Evolutionary conservation across 768 basidiomycete species (phyloP).

Genomic region (Leucogyrophana mollusca): DNA sequence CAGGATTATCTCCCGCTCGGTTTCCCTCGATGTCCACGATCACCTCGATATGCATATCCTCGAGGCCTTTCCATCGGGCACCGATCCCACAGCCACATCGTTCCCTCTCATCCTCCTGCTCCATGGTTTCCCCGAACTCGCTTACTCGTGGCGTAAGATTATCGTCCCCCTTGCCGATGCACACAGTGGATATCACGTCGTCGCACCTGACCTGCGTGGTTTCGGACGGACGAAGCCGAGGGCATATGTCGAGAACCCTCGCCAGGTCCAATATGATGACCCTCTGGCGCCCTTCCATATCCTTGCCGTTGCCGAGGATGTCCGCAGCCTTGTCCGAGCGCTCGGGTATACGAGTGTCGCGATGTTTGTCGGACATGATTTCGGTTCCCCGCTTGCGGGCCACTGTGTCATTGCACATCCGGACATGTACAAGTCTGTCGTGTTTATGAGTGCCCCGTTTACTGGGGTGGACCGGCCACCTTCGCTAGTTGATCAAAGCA

Average conservation of each 20-base stretch:
- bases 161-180: slow-evolving; percentile 46
- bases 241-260: slow-evolving; percentile 4
- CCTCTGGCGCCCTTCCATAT: slow-evolving; percentile 49
- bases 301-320: slow-evolving; percentile 50
- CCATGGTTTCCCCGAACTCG: slow-evolving; percentile 67
- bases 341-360: slow-evolving; percentile 47
- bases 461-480: slow-evolving; percentile 39
- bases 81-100: slow-evolving; percentile 13
- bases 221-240: slow-evolving; percentile 42
- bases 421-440: slow-evolving; percentile 53
- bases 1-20: slow-evolving; percentile 35
- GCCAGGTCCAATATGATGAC: slow-evolving; percentile 41
- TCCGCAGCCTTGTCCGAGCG: slow-evolving; percentile 48
- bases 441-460: slow-evolving; percentile 62
- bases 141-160: slow-evolving; percentile 64
- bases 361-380: slow-evolving; percentile 62
- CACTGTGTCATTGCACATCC: slow-evolving; percentile 53
- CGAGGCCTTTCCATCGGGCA: slow-evolving; percentile 38
- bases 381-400: slow-evolving; percentile 53
- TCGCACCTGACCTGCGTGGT: slow-evolving; percentile 63
- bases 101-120: slow-evolving; percentile 54
- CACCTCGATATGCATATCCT: slow-evolving; percentile 42
- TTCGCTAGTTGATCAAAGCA: slow-evolving; percentile 3
- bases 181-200: slow-evolving; percentile 50
- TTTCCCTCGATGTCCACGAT: slow-evolving; percentile 47